These are phyloP conservation scores for Rhizopogon vinicolor DNA, from an alignment of 768 basidiomycete species.

Conservation along the genomic window DNA sequence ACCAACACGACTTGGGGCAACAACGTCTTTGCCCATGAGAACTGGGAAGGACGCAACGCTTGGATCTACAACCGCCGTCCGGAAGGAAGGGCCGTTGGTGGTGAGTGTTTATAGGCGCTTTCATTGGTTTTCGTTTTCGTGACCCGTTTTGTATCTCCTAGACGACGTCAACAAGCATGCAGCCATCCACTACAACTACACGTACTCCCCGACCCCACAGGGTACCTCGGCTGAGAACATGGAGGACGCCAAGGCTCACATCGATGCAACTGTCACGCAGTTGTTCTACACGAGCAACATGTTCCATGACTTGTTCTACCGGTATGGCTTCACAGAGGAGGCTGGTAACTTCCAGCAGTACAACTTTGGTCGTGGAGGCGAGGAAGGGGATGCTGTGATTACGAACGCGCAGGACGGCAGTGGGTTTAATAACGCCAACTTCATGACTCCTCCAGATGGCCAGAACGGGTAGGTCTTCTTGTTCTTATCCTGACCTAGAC, in stretches of 20 bases:
- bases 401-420: slow-evolving; percentile 94
- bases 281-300: slow-evolving; percentile 85
- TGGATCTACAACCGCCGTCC: slow-evolving; percentile 81
- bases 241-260: slow-evolving; percentile 73
- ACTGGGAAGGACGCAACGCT: slow-evolving; percentile 70
- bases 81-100: slow-evolving; percentile 29
- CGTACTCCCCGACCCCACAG: slow-evolving; percentile 65
- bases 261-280: slow-evolving; percentile 84
- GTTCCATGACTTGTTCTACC: slow-evolving; percentile 80
- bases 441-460: slow-evolving; percentile 81
- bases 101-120: not conserved
- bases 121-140: not conserved
- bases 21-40: slow-evolving; percentile 94
- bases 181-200: slow-evolving; percentile 54
- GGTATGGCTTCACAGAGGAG: slow-evolving; percentile 88
- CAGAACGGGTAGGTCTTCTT: slow-evolving; percentile 53
- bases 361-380: slow-evolving; percentile 91
- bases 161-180: not conserved
- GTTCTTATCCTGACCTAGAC: not conserved
- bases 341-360: slow-evolving; percentile 97
- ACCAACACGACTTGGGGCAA: slow-evolving; percentile 85
- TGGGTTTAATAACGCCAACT: slow-evolving; percentile 91
- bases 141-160: not conserved
- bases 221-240: slow-evolving; percentile 48
- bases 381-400: slow-evolving; percentile 86